A percentile compares a stretch with the other conserved stretches of the same genome.
phyloP scores from a whole-genome alignment of 2,329 filamentous ascomycete species.

The Elsinoe ampelina region DNA sequence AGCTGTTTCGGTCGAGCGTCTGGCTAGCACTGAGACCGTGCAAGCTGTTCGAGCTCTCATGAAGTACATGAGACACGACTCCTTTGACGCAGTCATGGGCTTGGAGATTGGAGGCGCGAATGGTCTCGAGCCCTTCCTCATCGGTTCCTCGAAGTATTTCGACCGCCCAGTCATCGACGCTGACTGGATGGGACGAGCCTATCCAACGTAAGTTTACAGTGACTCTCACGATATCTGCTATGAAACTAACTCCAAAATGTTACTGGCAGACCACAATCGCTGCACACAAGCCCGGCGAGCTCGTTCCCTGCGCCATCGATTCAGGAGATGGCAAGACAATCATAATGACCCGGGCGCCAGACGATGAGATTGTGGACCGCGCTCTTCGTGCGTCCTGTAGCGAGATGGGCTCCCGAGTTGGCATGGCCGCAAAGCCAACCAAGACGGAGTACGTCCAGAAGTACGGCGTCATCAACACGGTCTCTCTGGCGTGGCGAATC shows the following conservation, averaged over 20 bases:
- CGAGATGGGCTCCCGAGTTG: conserved; percentile 24
- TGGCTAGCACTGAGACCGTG: conserved; percentile 45
- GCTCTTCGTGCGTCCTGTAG: conserved; percentile 32
- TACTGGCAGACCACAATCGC: conserved; percentile 39
- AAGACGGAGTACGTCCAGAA: conserved; percentile 30
- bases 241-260: too few species aligned
- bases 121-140: conserved; percentile 49
- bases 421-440: conserved; percentile 33
- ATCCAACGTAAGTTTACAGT: too few species aligned
- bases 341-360: conserved; percentile 34
- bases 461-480: conserved; percentile 33
- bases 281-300: conserved; percentile 32
- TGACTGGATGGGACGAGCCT: conserved; percentile 40
- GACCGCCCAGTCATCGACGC: conserved; percentile 35
- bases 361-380: conserved; percentile 35
- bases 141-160: conserved; percentile 47
- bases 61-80: conserved; percentile 37
- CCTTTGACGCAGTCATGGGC: conserved; percentile 50
- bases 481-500: conserved; percentile 43
- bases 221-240: too few species aligned
- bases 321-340: conserved; percentile 38
- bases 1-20: conserved; percentile 52
- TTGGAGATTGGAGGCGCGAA: conserved; percentile 61
- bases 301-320: conserved; percentile 39
- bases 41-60: conserved; percentile 37